Evolutionary conservation across 495 filamentous ascomycete genomes (phyloP), one percentile per base, ranked within the genome.

Genomic region (Aspergillus indologenus): DNA sequence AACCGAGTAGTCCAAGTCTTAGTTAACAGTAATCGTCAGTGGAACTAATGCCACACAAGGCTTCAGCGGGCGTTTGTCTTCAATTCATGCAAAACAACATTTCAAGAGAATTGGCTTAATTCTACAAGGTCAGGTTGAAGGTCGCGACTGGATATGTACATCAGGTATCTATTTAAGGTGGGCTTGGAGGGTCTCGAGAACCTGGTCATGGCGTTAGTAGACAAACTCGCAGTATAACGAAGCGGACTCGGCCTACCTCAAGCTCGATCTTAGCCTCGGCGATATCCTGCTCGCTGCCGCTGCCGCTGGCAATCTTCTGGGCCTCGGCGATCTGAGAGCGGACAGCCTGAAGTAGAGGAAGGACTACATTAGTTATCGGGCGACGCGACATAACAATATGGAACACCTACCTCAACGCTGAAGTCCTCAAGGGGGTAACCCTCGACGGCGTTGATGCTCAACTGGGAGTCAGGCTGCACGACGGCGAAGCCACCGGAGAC

Each of bases 201-300:
- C 85, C 85, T 88, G 57, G 70, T 61, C 48, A 46, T 46, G 11
- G 45, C 21, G 56, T 69, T 59, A 70, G 62, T 62, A 29, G 21
- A 54, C 57, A 5, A 43, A 5, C 15, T 58, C 56, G 6, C 7
- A 9, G 24, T 17, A 24, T 26, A 44, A 54, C 44, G 45, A 48
- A 52, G 65, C 81, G 61, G 29, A 9, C 43, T 44, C 31, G 23
- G 60, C 61, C 44, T 79, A 96, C 94, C 89, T 98, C 94, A 62
- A 99, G 78, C 82, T 99, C 95, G 72, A 98, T 90, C 83, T 94
- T 97, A 57, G 94, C 94, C 85, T 98, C 94, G 57, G 92, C 92
- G 75, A 96, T 90, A 70, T 99, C 94, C 78, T 92, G 89, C 84
- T 98, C 94, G 73, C 92, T 96, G 67, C 94, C 94, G 69, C 81